Percentiles rank a stretch among this genome's conserved stretches.
Evolutionary conservation across 257 asterid species (phyloP).

Genomic region (Scutellaria galericulata): DNA sequence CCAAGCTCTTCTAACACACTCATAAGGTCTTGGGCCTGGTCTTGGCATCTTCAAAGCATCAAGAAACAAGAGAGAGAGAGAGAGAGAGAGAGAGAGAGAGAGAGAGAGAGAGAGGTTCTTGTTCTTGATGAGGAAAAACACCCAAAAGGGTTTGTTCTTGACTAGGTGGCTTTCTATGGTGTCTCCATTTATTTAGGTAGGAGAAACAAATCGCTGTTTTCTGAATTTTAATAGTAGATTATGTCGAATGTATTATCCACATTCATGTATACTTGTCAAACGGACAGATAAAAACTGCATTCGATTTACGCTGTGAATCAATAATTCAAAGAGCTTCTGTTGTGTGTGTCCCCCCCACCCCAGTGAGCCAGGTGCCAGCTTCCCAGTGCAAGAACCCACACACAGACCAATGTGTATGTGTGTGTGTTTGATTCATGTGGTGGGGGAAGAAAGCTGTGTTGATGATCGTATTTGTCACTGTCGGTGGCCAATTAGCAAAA

Average conservation of each 20-base stretch:
- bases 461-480: conserved; percentile 43
- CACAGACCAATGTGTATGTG: conserved; percentile 19
- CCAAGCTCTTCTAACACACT: conserved; percentile 98
- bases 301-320: background rate
- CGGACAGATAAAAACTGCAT: too few relatives aligned
- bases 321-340: conserved; percentile 31
- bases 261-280: too few relatives aligned
- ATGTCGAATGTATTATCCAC: too few relatives aligned
- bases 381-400: conserved; percentile 54
- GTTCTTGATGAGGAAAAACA: background rate
- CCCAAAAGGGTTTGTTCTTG: background rate
- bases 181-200: conserved; percentile 32
- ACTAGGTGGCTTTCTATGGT: conserved; percentile 2
- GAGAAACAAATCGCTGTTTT: background rate
- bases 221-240: background rate
- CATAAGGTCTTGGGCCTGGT: conserved; percentile 92
- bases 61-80: background rate
- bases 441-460: conserved; percentile 31
- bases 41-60: conserved; percentile 71
- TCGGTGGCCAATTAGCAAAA: conserved; percentile 45
- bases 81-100: background rate
- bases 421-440: conserved; percentile 40
- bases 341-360: conserved; percentile 55
- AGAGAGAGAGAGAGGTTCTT: background rate
- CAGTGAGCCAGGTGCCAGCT: conserved; percentile 66